phyloP scores from a whole-genome alignment of 2,329 filamentous ascomycete species.

The Monilinia fructigena region DNA sequence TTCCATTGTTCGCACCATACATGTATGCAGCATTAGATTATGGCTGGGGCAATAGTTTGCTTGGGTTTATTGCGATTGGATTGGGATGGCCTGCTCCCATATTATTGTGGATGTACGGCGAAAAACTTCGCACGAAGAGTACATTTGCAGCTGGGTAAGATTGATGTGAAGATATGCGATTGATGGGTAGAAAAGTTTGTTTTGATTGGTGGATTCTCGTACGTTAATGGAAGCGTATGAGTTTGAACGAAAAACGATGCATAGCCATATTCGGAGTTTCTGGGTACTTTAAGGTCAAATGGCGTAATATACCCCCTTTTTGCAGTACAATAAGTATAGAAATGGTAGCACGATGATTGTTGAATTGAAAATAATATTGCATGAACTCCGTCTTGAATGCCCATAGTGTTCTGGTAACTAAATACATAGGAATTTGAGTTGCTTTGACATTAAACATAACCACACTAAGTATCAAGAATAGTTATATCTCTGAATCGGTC shows the following conservation, averaged over 20 bases:
- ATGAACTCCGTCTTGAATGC: background rate
- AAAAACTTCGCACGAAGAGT: conserved; percentile 46
- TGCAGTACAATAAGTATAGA: background rate
- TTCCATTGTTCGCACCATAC: conserved; percentile 37
- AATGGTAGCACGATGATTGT: background rate
- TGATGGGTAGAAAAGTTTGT: background rate
- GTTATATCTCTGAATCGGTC: background rate
- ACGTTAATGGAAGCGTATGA: background rate
- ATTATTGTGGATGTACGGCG: conserved; percentile 45
- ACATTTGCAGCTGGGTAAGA: conserved; percentile 37
- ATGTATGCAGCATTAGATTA: conserved; percentile 41
- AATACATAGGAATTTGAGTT: too few species aligned
- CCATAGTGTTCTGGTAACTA: background rate
- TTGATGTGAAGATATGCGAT: background rate
- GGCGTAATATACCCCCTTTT: background rate
- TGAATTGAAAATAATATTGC: background rate
- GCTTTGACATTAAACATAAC: too few species aligned
- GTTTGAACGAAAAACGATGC: background rate
- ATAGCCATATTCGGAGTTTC: conserved; percentile 6
- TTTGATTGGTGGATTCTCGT: background rate
- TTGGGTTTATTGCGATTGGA: conserved; percentile 51
- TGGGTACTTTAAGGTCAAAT: background rate
- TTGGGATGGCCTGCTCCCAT: conserved; percentile 52
- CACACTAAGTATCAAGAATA: too few species aligned
- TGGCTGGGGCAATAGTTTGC: conserved; percentile 50